Conservation (phyloP, 805 yeast species). For the Candida taoyuanica region DNA sequence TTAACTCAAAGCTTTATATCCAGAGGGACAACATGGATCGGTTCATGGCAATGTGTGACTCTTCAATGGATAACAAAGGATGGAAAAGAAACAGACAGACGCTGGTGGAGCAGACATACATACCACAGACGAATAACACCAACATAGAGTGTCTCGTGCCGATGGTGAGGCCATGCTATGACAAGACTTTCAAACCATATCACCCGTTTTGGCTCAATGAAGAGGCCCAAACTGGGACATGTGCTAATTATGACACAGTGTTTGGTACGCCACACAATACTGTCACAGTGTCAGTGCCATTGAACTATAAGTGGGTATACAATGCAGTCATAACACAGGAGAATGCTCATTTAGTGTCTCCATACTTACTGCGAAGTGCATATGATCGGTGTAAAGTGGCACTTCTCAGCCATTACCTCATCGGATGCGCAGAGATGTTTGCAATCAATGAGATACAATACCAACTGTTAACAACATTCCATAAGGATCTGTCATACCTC, state of each 20-base stretch:
- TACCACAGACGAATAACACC: no score
- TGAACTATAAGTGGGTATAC: constrained; percentile 5
- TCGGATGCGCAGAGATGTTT: constrained; percentile 3
- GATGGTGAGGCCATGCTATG: constrained; percentile 1
- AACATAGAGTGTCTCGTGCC: neutral
- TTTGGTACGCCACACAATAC: constrained; percentile 3
- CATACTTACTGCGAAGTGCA: constrained; percentile 3
- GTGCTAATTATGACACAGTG: neutral
- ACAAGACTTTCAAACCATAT: constrained; percentile 2
- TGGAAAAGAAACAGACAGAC: no score
- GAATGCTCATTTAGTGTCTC: neutral
- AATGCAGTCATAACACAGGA: neutral
- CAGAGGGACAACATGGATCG: constrained; percentile 1
- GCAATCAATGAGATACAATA: neutral
- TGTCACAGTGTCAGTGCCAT: neutral
- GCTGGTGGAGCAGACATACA: no score
- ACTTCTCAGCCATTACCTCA: constrained; percentile 1
- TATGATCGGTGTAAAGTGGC: constrained; percentile 4
- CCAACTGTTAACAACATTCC: constrained; percentile 3
- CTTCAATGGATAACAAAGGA: neutral
- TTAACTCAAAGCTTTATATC: constrained; percentile 6
- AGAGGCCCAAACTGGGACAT: no score
- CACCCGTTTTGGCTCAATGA: no score
- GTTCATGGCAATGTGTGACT: no score
- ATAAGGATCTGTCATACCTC: constrained; percentile 1